Evolutionary conservation across 2,329 filamentous ascomycete species (phyloP), one percentile per base, ranked within the genome.

Genomic region (Sphaerostilbella broomeana): DNA sequence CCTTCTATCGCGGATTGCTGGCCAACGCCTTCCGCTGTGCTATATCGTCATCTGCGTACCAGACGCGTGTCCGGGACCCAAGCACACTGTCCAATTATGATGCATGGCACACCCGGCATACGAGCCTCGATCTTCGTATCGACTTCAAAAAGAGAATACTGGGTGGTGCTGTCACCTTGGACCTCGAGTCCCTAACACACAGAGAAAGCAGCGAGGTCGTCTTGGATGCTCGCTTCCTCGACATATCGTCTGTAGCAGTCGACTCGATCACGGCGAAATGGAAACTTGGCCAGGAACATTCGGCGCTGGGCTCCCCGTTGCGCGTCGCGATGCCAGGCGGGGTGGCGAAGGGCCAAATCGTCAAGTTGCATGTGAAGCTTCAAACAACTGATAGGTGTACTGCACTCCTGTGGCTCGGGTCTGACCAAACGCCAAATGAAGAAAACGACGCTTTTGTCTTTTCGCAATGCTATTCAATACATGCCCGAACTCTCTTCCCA

Each of bases 391-490:
- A 84, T 35, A 76, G 85, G 54, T 95, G 90, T 63, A 94, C 89
- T 9, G 90, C 90, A 8, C 70, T 98, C 46, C 90, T 97, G 64
- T 98, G 92, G 90, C 75, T 98, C 62, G 89, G 85, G 1, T 87
- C 88, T 2, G 84, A 83, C 20, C 92, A 97, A 67, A 97, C 92
- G 1, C 87, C 86, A 43, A 95, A 94, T 74, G n/a, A n/a, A n/a
- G 89, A 88, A 69, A 92, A 88, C 63, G 84, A 94, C 51, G 89
- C 90, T 1, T 97, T 95, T 64, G 90, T 97, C 81, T 97, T 97
- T 69, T 94, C 86, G 30, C 92, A 97, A 68, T 95, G 89, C 62
- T 89, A 98, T 69, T 89, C 90, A 38, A 97, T 95, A 55, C 88
- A 97, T 56, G 87, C 86, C 29, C 81, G 92, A 44, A 94, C 88